These are phyloP conservation scores for Ormosia semicastrata DNA, from an alignment of 306 rosid species.

Conservation along the genomic window DNA sequence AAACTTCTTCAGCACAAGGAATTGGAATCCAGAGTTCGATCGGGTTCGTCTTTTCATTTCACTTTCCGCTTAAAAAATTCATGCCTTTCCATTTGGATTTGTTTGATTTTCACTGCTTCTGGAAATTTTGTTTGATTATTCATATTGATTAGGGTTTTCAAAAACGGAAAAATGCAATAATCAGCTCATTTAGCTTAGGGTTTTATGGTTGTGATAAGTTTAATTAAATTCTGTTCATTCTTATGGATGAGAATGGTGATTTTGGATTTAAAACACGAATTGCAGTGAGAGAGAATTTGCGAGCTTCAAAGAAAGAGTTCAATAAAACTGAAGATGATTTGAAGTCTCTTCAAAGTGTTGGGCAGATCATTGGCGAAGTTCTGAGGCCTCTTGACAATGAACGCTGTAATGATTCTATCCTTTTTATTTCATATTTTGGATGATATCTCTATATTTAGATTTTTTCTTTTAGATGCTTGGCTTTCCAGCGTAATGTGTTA, in stretches of 20 bases:
- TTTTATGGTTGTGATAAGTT: not conserved
- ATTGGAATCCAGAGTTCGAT: conserved; percentile 62
- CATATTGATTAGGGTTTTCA: not conserved
- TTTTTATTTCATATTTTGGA: not conserved
- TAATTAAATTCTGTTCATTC: not conserved
- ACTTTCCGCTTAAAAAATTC: not conserved
- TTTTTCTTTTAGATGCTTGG: not conserved
- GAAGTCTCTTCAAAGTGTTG: conserved; percentile 76
- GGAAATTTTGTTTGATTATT: not conserved
- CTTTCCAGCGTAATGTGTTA: not conserved
- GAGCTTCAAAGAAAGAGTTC: conserved; percentile 60
- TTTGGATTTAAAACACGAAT: not conserved
- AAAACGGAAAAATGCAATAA: not conserved
- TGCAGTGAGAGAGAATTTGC: conserved; percentile 64
- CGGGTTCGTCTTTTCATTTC: conserved; percentile 41
- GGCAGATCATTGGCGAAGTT: conserved; percentile 76
- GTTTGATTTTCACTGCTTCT: not conserved
- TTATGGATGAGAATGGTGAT: not conserved
- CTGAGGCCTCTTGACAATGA: conserved; percentile 75
- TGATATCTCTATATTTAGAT: not conserved
- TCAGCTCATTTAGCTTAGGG: not conserved
- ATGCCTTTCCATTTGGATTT: not conserved
- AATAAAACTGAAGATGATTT: conserved; percentile 76
- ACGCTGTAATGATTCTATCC: conserved; percentile 43
- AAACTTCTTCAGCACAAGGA: conserved; percentile 75